These are phyloP conservation scores for Claviceps fusiformis DNA, from an alignment of 2,329 filamentous ascomycete genomes.

Conservation along the genomic window DNA sequence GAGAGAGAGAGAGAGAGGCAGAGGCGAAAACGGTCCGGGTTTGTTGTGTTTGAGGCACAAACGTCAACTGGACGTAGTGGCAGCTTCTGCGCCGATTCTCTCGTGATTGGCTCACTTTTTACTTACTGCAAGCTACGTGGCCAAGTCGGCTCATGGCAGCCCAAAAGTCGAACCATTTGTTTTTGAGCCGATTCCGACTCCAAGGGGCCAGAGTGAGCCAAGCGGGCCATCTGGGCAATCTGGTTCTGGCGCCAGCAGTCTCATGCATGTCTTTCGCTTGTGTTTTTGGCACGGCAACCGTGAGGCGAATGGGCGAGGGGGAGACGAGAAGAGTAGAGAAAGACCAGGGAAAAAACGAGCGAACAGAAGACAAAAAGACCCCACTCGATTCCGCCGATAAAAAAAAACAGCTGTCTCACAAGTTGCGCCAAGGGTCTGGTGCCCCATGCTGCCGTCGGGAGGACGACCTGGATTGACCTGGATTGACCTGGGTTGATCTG, in stretches of 20 bases:
- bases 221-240: neutral
- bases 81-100: neutral
- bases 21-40: neutral
- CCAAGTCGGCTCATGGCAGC: neutral
- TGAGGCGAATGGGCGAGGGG: neutral
- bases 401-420: neutral
- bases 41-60: neutral
- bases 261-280: neutral
- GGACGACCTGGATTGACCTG: neutral
- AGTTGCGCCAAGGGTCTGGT: neutral
- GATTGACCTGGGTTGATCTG: neutral
- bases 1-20: too few relatives aligned
- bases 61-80: slow-evolving; percentile 1
- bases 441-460: neutral
- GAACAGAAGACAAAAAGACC: neutral
- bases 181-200: neutral
- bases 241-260: neutral
- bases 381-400: slow-evolving; percentile 1
- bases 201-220: too few relatives aligned
- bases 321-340: neutral
- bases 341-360: neutral
- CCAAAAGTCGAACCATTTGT: neutral
- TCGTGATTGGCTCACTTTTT: neutral
- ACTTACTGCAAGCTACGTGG: neutral
- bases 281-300: neutral